Conservation (phyloP, 78 protist species). For the Dictyostelium intermedium region DNA sequence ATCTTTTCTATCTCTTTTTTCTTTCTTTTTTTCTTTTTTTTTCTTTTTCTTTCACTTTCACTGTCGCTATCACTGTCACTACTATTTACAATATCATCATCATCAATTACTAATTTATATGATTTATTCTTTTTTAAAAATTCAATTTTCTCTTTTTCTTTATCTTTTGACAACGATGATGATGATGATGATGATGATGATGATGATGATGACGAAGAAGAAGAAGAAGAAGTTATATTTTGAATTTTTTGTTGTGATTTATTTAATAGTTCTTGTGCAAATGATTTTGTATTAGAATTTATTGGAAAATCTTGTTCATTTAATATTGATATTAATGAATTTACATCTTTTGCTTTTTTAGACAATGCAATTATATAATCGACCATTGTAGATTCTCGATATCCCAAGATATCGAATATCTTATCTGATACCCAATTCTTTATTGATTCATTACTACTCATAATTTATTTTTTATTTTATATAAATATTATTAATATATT, state of each 20-base stretch:
- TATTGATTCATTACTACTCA: background rate
- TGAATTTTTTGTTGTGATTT: slow-evolving; percentile 8
- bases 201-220: background rate
- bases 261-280: slow-evolving; percentile 34
- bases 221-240: background rate
- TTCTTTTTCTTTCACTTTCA: slow-evolving; percentile 6
- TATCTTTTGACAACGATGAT: background rate
- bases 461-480: background rate
- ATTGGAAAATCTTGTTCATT: slow-evolving; percentile 57
- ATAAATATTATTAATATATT: too few relatives aligned
- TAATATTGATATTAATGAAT: background rate
- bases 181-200: background rate
- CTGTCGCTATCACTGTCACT: background rate
- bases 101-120: slow-evolving; percentile 12
- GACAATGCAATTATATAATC: slow-evolving; percentile 57
- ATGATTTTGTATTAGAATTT: background rate
- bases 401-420: slow-evolving; percentile 66
- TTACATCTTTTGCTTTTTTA: slow-evolving; percentile 31
- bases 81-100: background rate
- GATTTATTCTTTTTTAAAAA: slow-evolving; percentile 53
- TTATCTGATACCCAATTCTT: slow-evolving; percentile 79
- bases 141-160: slow-evolving; percentile 27
- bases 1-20: slow-evolving; percentile 5
- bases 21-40: slow-evolving; percentile 26
- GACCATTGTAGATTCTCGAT: slow-evolving; percentile 55